Evolutionary conservation across 352 stramenopile genomes (phyloP), one percentile per base, ranked within the genome.

Genomic region (Pythium brassicae): DNA sequence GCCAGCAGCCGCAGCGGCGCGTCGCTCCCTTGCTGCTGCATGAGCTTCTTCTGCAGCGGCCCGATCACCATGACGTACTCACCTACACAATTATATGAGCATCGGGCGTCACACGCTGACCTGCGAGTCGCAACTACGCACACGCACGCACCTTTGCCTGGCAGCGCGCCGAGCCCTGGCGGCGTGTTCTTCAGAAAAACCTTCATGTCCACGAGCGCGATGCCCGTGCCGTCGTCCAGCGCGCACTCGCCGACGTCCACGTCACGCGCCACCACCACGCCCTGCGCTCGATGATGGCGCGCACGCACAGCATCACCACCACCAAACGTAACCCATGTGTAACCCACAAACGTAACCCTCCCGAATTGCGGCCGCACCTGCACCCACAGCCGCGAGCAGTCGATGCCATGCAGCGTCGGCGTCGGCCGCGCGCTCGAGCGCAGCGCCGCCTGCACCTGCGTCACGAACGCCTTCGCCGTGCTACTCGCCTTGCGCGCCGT

Each of bases 11-110:
- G 58, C 37, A 64, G 51, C 14, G 57, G 50, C 26, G 34, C 15
- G 7, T 23, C 10, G 50, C 70, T 23, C 23, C n/a, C 14, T 40
- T 57, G 45, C 50, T 63, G 57, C 25, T 59, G 50, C 50, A 59
- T 49, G 39, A 69, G 72, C 19, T 50, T 50, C 42, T 73, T 81
- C 43, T 81, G 68, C 43, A 89, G 63, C 2, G 83, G 83, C 1
- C 83, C 83, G 51, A 93, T 90, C 19, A 81, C 66, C 78, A 93
- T 88, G n/a, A 90, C 66, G 45, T 86, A 86, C 57, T 87, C 77
- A 25, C 79, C 79, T 83, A 43, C 14, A 15, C 4, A 4, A 34
- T 4, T 6, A 17, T 12, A 22, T 39, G 23, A 25, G 4, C 20
- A 5, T 47, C 14, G 20, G 19, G 14, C 20, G 15, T 8, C 25